A percentile compares a stretch with the other conserved stretches of the same genome.
phyloP scores from a whole-genome alignment of 2,329 filamentous ascomycete genomes.

The Aspergillus unguis region DNA sequence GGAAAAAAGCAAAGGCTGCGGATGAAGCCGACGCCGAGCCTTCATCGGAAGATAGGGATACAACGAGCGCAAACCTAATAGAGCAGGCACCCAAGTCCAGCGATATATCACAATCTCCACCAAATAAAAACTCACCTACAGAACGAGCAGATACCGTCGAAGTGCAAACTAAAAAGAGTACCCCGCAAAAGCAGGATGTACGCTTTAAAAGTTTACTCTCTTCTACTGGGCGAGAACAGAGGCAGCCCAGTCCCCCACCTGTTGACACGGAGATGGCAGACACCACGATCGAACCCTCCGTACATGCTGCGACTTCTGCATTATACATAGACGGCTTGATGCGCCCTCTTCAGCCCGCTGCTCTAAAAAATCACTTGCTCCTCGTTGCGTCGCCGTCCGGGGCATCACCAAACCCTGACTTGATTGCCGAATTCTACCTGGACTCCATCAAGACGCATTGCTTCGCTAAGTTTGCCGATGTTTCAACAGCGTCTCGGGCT shows the following conservation, averaged over 20 bases:
- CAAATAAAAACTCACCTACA: conserved; percentile 14
- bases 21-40: conserved; percentile 30
- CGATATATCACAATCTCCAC: conserved; percentile 10
- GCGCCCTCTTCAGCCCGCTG: conserved; percentile 70
- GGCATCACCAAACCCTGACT: conserved; percentile 49
- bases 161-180: conserved; percentile 18
- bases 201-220: conserved; percentile 51
- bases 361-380: conserved; percentile 66
- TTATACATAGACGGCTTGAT: conserved; percentile 90
- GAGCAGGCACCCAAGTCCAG: conserved; percentile 17
- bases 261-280: conserved; percentile 32
- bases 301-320: conserved; percentile 70
- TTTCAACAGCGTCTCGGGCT: conserved; percentile 70
- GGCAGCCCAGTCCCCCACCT: conserved; percentile 25
- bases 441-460: conserved; percentile 86
- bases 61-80: conserved; percentile 12
- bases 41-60: conserved; percentile 29
- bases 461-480: conserved; percentile 68
- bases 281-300: conserved; percentile 52
- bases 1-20: conserved; percentile 55
- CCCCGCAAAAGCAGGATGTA: conserved; percentile 39
- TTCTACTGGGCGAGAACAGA: conserved; percentile 23
- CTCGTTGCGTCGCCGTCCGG: conserved; percentile 63
- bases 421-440: conserved; percentile 69
- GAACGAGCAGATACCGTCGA: conserved; percentile 13